A percentile compares a stretch with the other conserved stretches of the same genome.
These are phyloP conservation scores for Camillea tinctor DNA, from an alignment of 2,329 filamentous ascomycete species.

Conservation along the genomic window DNA sequence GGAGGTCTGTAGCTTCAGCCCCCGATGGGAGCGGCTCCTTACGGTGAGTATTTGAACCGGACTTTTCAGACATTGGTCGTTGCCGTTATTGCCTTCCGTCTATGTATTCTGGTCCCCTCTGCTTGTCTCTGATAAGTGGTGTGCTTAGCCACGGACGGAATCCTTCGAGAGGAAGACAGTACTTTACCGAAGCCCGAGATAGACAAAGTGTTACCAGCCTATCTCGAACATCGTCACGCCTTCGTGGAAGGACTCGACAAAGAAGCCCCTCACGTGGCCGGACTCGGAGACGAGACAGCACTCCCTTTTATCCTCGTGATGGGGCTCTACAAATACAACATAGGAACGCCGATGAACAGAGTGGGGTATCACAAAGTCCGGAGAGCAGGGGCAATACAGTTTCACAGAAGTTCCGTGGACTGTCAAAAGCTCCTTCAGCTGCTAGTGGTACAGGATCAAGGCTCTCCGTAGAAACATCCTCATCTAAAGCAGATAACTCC, in stretches of 20 bases:
- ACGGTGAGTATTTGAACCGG: conserved; percentile 7
- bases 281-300: conserved; percentile 7
- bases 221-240: neutral
- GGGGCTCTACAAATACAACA: neutral
- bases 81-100: neutral
- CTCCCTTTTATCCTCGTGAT: neutral
- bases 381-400: neutral
- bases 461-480: neutral
- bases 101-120: neutral
- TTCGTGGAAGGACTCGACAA: neutral
- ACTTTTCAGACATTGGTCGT: neutral
- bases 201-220: neutral
- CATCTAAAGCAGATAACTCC: neutral
- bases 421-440: neutral
- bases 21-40: conserved; percentile 1
- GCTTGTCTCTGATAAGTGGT: neutral
- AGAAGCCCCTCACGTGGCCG: conserved; percentile 9
- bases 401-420: neutral
- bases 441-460: neutral
- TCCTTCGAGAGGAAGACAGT: neutral
- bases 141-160: neutral
- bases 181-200: neutral
- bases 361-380: neutral
- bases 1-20: conserved; percentile 15
- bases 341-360: neutral